Evolutionary conservation across 2,329 filamentous ascomycete species (phyloP).

Genomic region (Didymella glomerata): DNA sequence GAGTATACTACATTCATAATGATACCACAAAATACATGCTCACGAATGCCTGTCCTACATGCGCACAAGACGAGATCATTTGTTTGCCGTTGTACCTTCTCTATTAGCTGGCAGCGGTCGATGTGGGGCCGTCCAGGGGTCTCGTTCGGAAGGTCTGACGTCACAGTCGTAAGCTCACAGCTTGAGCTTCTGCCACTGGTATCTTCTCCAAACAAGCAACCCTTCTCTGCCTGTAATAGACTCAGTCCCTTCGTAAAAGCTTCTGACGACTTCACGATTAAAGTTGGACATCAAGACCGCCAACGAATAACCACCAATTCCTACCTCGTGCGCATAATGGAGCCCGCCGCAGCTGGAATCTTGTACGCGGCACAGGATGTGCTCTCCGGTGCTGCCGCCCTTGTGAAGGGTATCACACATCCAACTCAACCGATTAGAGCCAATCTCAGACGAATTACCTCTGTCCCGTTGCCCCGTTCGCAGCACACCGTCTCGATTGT

Average conservation of each 20-base stretch:
- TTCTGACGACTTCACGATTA: not conserved
- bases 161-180: constrained; percentile 18
- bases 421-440: constrained; percentile 63
- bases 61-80: not conserved
- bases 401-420: constrained; percentile 58
- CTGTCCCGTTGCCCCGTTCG: constrained; percentile 57
- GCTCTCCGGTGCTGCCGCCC: constrained; percentile 53
- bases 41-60: not conserved
- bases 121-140: not conserved
- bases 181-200: not conserved
- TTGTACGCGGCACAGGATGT: constrained; percentile 50
- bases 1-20: not conserved
- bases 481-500: constrained; percentile 63
- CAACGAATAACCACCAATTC: not conserved
- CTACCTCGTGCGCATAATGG: constrained; percentile 33
- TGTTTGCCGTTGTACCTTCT: not conserved
- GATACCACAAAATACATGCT: constrained; percentile 5
- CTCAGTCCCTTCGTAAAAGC: not conserved
- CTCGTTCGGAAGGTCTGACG: constrained; percentile 3
- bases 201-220: not conserved
- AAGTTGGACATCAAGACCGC: not conserved
- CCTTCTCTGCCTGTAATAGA: not conserved
- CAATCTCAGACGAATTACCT: constrained; percentile 58
- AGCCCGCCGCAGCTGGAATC: constrained; percentile 50
- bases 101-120: not conserved